Base-by-base conservation (phyloP, 352 stramenopile genomes). In the Thalassiosira exigua region DNA sequence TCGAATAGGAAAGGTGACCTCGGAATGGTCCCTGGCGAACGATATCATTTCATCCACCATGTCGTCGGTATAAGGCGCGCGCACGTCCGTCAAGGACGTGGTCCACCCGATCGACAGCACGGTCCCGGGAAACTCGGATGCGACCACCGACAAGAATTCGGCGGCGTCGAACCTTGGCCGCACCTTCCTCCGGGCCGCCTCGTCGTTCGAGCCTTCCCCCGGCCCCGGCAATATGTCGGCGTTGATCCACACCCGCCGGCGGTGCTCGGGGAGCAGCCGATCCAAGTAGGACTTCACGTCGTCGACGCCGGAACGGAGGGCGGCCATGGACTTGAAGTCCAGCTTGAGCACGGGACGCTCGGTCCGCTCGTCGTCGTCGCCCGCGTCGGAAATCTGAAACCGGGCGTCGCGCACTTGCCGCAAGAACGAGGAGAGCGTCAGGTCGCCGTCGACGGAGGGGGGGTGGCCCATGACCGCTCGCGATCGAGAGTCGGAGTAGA, bases 381-480 rank as follows among this genome's bases (percentile, higher is more conserved):
- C n/a, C 19, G 30, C 39, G 0, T 24, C 19, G 58, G 62, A n/a
- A n/a, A n/a, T n/a, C 48, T 79, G 58, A 67, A 79, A 79, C 22
- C 61, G 27, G 0, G 50, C 22, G 30, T 48, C n/a, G 4, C 24
- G n/a, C 1, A 79, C 26, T 64, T 79, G 70, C 11, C 68, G 5
- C 32, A 79, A 52, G 30, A 79, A 61, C 17, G 60, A 79, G 24
- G 29, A 14, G 29, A 79, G 19, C 42, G 70, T 68, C 58, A 79
- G 50, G 60, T 79, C 59, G 29, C 70, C 70, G 50, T 79, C 59
- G 0, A 24, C 32, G 11, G 41, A 19, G n/a, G 70, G 70, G 36
- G 70, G 70, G 29, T 79, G 70, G 14, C 70, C 70, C 70, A 79
- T 79, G 51, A 79, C 70, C 14, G 70, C 19, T 61, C 48, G 32